Conservation (phyloP, 176 grass and related monocot genomes). For the Chloris gayana region DNA sequence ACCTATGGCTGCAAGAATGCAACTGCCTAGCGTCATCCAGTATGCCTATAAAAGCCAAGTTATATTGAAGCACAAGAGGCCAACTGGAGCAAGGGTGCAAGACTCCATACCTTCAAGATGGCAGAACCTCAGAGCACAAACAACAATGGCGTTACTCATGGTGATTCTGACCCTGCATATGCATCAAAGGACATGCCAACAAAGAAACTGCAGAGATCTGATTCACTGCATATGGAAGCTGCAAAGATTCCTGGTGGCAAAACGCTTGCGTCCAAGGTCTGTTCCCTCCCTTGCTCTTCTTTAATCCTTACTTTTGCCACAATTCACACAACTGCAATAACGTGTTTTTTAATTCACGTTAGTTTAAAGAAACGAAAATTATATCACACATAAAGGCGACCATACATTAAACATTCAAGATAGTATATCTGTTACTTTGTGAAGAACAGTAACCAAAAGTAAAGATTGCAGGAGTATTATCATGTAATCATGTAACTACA, state of each 20-base stretch:
- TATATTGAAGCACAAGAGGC: constrained; percentile 17
- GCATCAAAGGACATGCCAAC: constrained; percentile 15
- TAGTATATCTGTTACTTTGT: neutral
- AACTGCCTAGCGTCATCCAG: neutral
- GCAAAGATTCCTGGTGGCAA: constrained; percentile 40
- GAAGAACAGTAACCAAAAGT: constrained; percentile 1
- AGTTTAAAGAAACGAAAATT: constrained; percentile 4
- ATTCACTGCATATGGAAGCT: constrained; percentile 68
- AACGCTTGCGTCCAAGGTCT: constrained; percentile 50
- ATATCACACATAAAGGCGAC: neutral
- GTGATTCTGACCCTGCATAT: constrained; percentile 15
- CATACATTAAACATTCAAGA: neutral
- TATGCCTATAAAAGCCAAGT: constrained; percentile 41
- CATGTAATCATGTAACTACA: neutral
- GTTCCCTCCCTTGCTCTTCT: constrained; percentile 23
- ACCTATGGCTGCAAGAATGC: constrained; percentile 7
- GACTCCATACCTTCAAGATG: constrained; percentile 43
- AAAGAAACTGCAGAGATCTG: constrained; percentile 48
- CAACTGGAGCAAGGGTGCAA: neutral
- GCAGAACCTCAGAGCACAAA: constrained; percentile 24
- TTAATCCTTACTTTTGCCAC: neutral
- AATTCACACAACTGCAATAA: neutral
- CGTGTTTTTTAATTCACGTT: neutral
- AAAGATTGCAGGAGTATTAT: neutral
- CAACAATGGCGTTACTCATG: constrained; percentile 31